Percentiles rank a stretch among this genome's conserved stretches.
Conservation (phyloP, 768 basidiomycete genomes). For the Lactarius hengduanensis region DNA sequence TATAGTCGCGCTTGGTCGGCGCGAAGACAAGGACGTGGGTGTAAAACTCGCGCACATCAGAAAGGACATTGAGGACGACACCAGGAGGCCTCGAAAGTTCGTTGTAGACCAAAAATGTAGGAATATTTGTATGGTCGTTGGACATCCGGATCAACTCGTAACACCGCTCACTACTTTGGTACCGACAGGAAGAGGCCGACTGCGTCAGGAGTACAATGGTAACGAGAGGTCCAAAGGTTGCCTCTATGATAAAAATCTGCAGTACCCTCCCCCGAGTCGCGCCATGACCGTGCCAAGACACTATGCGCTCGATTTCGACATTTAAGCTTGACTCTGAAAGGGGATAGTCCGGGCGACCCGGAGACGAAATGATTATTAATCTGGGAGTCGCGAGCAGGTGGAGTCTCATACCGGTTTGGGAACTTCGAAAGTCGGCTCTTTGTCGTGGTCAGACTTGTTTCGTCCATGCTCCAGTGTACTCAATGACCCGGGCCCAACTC, state of each 20-base stretch:
- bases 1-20: conserved; percentile 47
- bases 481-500: too few species aligned
- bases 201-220: not conserved
- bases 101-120: not conserved
- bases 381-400: not conserved
- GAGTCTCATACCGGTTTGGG: not conserved
- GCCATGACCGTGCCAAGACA: too few species aligned
- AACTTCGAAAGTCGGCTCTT: not conserved
- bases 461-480: too few species aligned
- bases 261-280: too few species aligned
- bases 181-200: not conserved
- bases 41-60: conserved; percentile 48
- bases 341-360: not conserved
- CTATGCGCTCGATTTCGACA: not conserved
- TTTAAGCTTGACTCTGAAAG: not conserved
- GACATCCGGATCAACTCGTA: too few species aligned
- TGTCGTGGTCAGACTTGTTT: not conserved
- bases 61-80: not conserved
- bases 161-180: not conserved
- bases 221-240: too few species aligned
- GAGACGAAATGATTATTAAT: not conserved
- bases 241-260: too few species aligned
- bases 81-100: not conserved
- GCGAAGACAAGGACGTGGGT: conserved; percentile 70
- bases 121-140: not conserved